Evolutionary conservation across 352 stramenopile species (phyloP), one percentile per base, ranked within the genome.

Genomic region (Phytophthora pistaciae): DNA sequence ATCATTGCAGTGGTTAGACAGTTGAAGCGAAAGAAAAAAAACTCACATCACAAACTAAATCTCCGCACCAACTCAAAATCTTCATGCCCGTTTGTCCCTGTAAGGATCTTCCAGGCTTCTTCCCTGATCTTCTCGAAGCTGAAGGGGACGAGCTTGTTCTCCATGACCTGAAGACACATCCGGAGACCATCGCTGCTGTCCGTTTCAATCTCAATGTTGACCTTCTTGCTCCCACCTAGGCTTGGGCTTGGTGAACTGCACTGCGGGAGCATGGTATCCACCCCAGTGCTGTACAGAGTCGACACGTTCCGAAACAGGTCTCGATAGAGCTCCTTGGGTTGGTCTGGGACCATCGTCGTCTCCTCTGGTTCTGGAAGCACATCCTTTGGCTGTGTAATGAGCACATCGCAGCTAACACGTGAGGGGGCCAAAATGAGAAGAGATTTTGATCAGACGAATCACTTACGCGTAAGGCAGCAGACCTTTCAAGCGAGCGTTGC

Each of bases 201-300:
- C 14, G 58, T 76, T 7, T 60, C 66, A 62, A 89, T 79, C 53
- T 85, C 75, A 73, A 87, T 83, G 48, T 83, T 85, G 13, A 85
- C 66, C n/a, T 77, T 83, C 20, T 73, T 65, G 59, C 49, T 74
- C 27, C 57, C 81, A 23, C 52, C 67, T 57, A 60, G 49, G 40
- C 20, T 79, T 56, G 60, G 56, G 27, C 46, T 72, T 14, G 53
- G 50, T 1, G 73, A 46, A 3, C 65, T 72, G 4, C 68, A 56
- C 57, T 80, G 66, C 20, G 80, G 60, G 16, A 85, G 65, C 52
- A 67, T 38, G 14, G 33, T 63, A 36, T 63, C 54, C n/a, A 69
- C 60, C 33, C 60, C 60, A 6, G 63, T 64, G 18, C 59, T 60
- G 56, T 82, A 83, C 27, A 77, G 68, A 2, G 59, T 21, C n/a